A percentile compares a stretch with the other conserved stretches of the same genome.
These are phyloP conservation scores for Fonsecaea pugnacius DNA, from an alignment of 2,329 filamentous ascomycete genomes.

Conservation along the genomic window DNA sequence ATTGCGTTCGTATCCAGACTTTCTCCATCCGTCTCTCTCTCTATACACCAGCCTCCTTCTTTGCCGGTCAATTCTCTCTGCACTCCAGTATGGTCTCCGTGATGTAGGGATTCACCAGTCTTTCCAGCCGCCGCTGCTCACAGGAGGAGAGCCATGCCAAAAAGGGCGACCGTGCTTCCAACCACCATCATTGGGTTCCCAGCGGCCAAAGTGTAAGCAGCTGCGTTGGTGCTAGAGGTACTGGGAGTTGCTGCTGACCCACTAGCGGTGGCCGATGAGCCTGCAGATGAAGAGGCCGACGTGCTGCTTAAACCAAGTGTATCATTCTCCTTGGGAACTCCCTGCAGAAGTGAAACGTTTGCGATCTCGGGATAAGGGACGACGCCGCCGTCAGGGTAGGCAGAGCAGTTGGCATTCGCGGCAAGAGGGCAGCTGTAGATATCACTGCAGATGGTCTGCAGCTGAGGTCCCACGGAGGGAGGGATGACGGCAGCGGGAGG, in stretches of 20 bases:
- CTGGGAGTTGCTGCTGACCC: conserved; percentile 15
- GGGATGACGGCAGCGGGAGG: conserved; percentile 45
- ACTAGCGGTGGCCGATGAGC: conserved; percentile 14
- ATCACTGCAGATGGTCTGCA: conserved; percentile 29
- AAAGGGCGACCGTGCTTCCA: conserved; percentile 9
- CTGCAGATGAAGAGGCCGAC: conserved; percentile 8
- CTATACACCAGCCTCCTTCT: not conserved
- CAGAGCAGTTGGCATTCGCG: conserved; percentile 26
- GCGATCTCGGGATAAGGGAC: conserved; percentile 20
- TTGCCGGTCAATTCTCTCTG: not conserved
- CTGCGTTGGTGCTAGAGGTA: conserved; percentile 23
- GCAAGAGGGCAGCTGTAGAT: conserved; percentile 19
- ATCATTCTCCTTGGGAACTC: conserved; percentile 23
- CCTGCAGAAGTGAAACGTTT: conserved; percentile 23
- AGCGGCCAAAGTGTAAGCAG: conserved; percentile 15
- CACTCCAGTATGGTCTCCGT: not conserved
- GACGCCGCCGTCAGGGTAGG: conserved; percentile 24
- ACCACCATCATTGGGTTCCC: conserved; percentile 12
- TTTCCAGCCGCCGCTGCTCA: conserved; percentile 10
- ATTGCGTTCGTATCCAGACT: not conserved
- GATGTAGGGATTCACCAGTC: conserved; percentile 1
- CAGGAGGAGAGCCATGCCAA: conserved; percentile 16
- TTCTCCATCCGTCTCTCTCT: not conserved
- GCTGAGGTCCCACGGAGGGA: conserved; percentile 27
- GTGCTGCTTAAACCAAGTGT: conserved; percentile 9